These are phyloP conservation scores for Porphyrellus cyaneotinctus DNA, from an alignment of 768 basidiomycete species.

Conservation along the genomic window DNA sequence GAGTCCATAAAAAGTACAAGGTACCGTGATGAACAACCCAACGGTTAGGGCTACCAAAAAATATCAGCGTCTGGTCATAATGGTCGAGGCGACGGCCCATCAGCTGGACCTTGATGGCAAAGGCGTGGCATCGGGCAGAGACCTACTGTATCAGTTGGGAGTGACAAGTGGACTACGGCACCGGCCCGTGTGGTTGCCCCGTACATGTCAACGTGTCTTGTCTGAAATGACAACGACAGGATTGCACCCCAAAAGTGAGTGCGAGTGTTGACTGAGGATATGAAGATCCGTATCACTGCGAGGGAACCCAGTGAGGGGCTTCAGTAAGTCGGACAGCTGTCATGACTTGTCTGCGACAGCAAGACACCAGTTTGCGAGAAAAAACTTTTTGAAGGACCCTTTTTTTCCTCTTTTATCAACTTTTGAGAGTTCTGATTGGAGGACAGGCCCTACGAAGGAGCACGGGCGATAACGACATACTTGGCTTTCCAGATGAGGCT, in stretches of 20 bases:
- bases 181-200: slow-evolving; percentile 56
- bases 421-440: too few species aligned
- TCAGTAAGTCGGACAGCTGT: too few species aligned
- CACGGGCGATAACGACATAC: too few species aligned
- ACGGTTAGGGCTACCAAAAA: slow-evolving; percentile 51
- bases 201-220: slow-evolving; percentile 47
- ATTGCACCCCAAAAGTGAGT: slow-evolving; percentile 71
- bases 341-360: too few species aligned
- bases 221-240: slow-evolving; percentile 57
- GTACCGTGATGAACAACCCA: slow-evolving; percentile 78
- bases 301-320: background rate
- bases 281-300: slow-evolving; percentile 4
- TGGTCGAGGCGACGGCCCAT: background rate
- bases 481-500: too few species aligned
- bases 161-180: slow-evolving; percentile 68
- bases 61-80: slow-evolving; percentile 5
- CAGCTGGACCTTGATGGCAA: slow-evolving; percentile 63
- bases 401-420: too few species aligned
- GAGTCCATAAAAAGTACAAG: slow-evolving; percentile 75
- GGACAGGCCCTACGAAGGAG: too few species aligned
- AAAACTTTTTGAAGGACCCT: too few species aligned
- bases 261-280: slow-evolving; percentile 73
- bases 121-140: slow-evolving; percentile 52
- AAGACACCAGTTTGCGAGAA: too few species aligned
- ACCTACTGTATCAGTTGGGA: slow-evolving; percentile 67